Conservation (phyloP, 2,329 filamentous ascomycete species). For the Alternaria infectoria region DNA sequence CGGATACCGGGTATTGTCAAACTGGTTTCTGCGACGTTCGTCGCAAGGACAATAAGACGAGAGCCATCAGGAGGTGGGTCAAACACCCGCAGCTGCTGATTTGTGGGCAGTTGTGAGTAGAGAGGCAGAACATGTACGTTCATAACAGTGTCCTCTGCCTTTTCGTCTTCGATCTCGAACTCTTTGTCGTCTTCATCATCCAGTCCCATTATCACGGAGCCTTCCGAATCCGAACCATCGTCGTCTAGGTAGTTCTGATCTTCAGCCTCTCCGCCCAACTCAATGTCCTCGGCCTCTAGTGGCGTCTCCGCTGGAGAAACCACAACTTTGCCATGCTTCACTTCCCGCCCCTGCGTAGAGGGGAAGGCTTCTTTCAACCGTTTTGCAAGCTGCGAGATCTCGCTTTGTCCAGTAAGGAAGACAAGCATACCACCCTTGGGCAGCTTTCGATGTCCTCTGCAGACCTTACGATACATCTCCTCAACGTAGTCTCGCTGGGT, state of each 20-base stretch:
- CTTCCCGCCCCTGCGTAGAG: slow-evolving; percentile 53
- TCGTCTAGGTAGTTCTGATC: slow-evolving; percentile 51
- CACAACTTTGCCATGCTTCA: slow-evolving; percentile 70
- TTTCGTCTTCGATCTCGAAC: slow-evolving; percentile 67
- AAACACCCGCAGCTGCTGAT: slow-evolving; percentile 90
- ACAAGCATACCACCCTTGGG: slow-evolving; percentile 91
- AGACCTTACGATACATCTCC: slow-evolving; percentile 86
- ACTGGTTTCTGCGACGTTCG: slow-evolving; percentile 96
- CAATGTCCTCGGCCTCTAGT: slow-evolving; percentile 84
- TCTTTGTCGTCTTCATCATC: slow-evolving; percentile 68
- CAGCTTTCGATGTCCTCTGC: slow-evolving; percentile 84
- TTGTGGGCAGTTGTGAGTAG: slow-evolving; percentile 89
- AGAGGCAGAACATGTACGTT: slow-evolving; percentile 90
- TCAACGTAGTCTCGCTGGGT: slow-evolving; percentile 90
- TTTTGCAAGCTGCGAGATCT: slow-evolving; percentile 85
- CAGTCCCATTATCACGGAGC: slow-evolving; percentile 66
- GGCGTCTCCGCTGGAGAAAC: slow-evolving; percentile 79
- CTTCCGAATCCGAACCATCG: slow-evolving; percentile 59
- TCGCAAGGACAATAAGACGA: slow-evolving; percentile 86
- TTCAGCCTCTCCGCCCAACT: slow-evolving; percentile 66
- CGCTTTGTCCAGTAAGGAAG: slow-evolving; percentile 91
- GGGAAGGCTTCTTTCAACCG: slow-evolving; percentile 73
- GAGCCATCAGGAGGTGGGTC: slow-evolving; percentile 81
- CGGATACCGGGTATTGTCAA: slow-evolving; percentile 93
- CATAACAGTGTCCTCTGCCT: slow-evolving; percentile 65